These are phyloP conservation scores for Phycomyces nitens DNA, from an alignment of 192 early-diverging fungal genomes.

Conservation along the genomic window DNA sequence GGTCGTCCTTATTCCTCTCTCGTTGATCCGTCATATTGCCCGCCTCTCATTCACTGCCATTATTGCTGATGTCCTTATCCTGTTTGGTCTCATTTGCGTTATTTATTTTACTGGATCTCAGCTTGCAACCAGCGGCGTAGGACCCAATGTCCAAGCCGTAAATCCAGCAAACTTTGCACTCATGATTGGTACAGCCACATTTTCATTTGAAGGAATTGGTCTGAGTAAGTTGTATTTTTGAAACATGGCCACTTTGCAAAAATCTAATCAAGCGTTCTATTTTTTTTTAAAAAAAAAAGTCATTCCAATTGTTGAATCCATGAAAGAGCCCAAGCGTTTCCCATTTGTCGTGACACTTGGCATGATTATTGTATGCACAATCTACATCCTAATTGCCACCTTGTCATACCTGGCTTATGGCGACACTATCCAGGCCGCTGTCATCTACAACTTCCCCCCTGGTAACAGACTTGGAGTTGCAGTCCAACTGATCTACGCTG, in stretches of 20 bases:
- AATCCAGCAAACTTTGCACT: constrained; percentile 64
- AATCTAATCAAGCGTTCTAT: neutral
- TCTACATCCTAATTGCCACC: constrained; percentile 69
- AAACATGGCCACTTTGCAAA: neutral
- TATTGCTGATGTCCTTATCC: constrained; percentile 72
- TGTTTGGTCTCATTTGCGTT: constrained; percentile 63
- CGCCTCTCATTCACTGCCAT: constrained; percentile 56
- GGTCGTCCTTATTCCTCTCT: constrained; percentile 64
- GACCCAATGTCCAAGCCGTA: constrained; percentile 52
- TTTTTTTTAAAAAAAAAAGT: constrained; percentile 17
- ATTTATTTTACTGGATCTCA: constrained; percentile 55
- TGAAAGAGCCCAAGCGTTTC: constrained; percentile 81
- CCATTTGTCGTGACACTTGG: constrained; percentile 62
- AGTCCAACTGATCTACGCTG: constrained; percentile 77
- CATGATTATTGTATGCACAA: constrained; percentile 59
- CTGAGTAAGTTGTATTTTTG: constrained; percentile 17
- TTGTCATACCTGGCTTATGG: constrained; percentile 81
- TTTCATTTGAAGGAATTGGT: constrained; percentile 48
- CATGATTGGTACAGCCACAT: constrained; percentile 71
- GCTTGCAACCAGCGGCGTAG: constrained; percentile 39
- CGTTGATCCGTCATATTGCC: constrained; percentile 65
- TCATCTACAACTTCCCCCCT: constrained; percentile 77
- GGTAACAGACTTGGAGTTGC: constrained; percentile 50
- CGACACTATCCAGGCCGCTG: constrained; percentile 68
- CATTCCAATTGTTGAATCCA: constrained; percentile 71